phyloP scores from a whole-genome alignment of 257 asterid species.

The Schizonepeta tenuifolia region DNA sequence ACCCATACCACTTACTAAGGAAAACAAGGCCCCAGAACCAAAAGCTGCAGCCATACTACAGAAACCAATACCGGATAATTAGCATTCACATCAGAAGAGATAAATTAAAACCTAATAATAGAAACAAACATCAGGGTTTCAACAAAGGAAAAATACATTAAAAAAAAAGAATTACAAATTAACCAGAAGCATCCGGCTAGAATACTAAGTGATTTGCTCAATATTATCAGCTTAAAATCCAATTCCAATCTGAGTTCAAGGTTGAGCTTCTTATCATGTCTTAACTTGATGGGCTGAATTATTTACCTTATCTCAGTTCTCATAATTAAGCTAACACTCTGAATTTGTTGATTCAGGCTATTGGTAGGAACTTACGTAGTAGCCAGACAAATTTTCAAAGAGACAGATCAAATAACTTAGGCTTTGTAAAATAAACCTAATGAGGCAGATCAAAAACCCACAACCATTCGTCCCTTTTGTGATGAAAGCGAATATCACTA shows the following conservation, averaged over 20 bases:
- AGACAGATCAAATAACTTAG: neutral
- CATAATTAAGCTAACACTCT: neutral
- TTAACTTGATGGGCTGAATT: neutral
- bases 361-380: neutral
- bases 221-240: neutral
- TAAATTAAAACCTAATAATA: too few species aligned
- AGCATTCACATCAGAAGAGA: neutral
- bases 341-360: neutral
- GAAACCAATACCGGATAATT: constrained; percentile 28
- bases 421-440: neutral
- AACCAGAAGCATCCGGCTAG: constrained; percentile 16
- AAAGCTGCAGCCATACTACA: constrained; percentile 95
- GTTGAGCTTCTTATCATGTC: neutral
- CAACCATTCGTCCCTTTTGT: neutral
- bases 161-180: constrained; percentile 6
- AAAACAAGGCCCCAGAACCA: constrained; percentile 89
- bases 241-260: neutral
- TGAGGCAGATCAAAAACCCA: constrained; percentile 13
- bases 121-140: neutral
- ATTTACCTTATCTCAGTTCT: neutral
- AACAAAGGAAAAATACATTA: neutral
- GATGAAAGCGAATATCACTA: neutral
- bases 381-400: neutral
- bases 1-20: constrained; percentile 88
- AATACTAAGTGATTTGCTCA: neutral